Evolutionary conservation across 2,329 filamentous ascomycete species (phyloP).

Genomic region (Colletotrichum ledebouriae): DNA sequence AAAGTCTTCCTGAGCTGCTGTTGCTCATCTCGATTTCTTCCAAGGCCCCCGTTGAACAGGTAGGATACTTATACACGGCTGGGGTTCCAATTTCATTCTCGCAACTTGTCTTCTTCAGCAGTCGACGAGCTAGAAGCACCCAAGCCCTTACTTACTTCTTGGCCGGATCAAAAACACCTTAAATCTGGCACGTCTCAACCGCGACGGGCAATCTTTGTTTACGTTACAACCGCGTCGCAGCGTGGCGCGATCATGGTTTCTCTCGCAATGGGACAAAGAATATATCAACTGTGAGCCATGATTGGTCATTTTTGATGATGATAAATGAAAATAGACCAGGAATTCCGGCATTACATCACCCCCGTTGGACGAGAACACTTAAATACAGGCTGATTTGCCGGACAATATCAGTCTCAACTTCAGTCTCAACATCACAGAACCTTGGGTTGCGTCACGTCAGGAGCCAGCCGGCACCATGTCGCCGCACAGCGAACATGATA

Average conservation of each 20-base stretch:
- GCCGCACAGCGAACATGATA: neutral
- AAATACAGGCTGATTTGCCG: neutral
- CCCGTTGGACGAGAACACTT: neutral
- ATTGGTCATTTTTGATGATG: neutral
- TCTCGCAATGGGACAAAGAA: neutral
- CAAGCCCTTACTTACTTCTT: neutral
- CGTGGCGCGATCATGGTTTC: neutral
- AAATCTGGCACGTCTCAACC: neutral
- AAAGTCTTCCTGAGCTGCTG: neutral
- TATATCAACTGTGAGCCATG: neutral
- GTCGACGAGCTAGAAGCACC: neutral
- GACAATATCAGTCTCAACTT: neutral
- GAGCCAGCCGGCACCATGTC: neutral
- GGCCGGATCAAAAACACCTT: neutral
- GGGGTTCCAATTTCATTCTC: neutral
- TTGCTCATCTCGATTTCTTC: neutral
- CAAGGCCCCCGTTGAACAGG: neutral
- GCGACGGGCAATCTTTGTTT: neutral
- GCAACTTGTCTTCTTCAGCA: neutral
- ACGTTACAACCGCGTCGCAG: neutral
- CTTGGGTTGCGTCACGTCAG: neutral
- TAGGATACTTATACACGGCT: conserved; percentile 3
- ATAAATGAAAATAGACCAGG: neutral
- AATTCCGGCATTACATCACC: neutral
- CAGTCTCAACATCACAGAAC: conserved; percentile 2